These are phyloP conservation scores for Dothistroma septosporum DNA, from an alignment of 2,329 filamentous ascomycete species.

Conservation along the genomic window DNA sequence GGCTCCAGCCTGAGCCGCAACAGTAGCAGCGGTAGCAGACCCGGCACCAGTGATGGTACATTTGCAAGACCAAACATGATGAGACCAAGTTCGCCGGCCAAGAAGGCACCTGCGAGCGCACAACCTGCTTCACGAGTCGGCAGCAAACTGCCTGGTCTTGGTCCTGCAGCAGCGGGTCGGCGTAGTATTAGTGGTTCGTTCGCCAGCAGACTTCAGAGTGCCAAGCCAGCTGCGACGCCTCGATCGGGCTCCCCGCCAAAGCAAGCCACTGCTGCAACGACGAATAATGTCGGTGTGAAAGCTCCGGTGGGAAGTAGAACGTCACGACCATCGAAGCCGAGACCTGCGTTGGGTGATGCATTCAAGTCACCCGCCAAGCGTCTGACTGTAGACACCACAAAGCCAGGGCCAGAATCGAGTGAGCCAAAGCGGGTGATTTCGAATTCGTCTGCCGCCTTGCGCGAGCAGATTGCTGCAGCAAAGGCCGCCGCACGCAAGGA, in stretches of 20 bases:
- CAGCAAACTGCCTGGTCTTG: constrained; percentile 24
- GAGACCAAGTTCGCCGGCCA: constrained; percentile 33
- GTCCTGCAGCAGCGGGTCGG: constrained; percentile 22
- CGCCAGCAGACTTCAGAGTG: constrained; percentile 23
- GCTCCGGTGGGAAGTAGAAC: constrained; percentile 31
- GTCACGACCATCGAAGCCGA: constrained; percentile 30
- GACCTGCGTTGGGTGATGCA: constrained; percentile 32
- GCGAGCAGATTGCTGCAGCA: constrained; percentile 89
- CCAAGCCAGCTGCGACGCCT: constrained; percentile 12
- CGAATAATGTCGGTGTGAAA: constrained; percentile 8
- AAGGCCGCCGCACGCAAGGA: constrained; percentile 62
- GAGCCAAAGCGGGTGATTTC: constrained; percentile 19
- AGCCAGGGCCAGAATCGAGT: neutral
- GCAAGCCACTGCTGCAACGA: constrained; percentile 7
- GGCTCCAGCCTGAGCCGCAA: constrained; percentile 56
- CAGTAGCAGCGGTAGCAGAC: constrained; percentile 40
- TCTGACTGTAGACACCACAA: constrained; percentile 7
- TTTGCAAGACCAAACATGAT: constrained; percentile 24
- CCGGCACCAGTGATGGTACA: constrained; percentile 44
- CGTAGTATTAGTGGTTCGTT: constrained; percentile 29
- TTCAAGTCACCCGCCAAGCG: constrained; percentile 29
- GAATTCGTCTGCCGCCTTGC: constrained; percentile 68
- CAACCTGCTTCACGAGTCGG: constrained; percentile 30
- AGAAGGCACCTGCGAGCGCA: constrained; percentile 34
- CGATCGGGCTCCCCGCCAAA: constrained; percentile 19